These are phyloP conservation scores for Apiospora koreana DNA, from an alignment of 2,329 filamentous ascomycete genomes.

Conservation along the genomic window DNA sequence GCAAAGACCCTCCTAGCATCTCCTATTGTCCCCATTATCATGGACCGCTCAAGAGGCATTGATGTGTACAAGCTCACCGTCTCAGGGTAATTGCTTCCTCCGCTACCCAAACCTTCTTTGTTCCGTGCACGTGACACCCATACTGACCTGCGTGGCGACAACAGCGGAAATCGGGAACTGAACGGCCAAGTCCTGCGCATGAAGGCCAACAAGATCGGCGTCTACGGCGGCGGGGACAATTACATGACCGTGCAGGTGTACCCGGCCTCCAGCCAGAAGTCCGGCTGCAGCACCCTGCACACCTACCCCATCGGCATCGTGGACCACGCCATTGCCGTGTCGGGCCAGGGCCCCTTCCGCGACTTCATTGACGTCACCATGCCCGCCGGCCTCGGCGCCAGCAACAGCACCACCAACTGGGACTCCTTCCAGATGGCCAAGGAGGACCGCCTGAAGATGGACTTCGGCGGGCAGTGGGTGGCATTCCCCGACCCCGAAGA, in stretches of 20 bases:
- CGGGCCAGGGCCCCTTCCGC: conserved; percentile 35
- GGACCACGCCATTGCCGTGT: conserved; percentile 38
- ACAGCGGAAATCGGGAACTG: conserved; percentile 24
- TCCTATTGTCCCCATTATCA: not conserved
- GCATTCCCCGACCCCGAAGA: conserved; percentile 30
- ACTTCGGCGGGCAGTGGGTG: conserved; percentile 33
- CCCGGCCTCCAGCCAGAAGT: conserved; percentile 27
- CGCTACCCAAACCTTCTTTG: not conserved
- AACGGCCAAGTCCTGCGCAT: conserved; percentile 35
- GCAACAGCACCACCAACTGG: conserved; percentile 31
- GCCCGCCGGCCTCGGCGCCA: conserved; percentile 27
- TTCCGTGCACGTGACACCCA: not conserved
- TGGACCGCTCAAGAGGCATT: not conserved
- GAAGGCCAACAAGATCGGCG: conserved; percentile 31
- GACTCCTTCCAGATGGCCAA: conserved; percentile 34
- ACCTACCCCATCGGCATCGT: conserved; percentile 37
- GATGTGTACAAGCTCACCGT: conserved; percentile 4
- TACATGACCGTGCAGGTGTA: conserved; percentile 30
- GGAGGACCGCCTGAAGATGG: conserved; percentile 19
- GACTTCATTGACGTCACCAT: conserved; percentile 35
- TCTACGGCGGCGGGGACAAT: conserved; percentile 27
- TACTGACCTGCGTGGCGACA: not conserved
- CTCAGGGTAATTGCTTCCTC: not conserved
- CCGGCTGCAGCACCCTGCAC: conserved; percentile 36
- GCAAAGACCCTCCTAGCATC: not conserved